Conservation (phyloP, 768 basidiomycete genomes). For the Trametes cinnabarina region DNA sequence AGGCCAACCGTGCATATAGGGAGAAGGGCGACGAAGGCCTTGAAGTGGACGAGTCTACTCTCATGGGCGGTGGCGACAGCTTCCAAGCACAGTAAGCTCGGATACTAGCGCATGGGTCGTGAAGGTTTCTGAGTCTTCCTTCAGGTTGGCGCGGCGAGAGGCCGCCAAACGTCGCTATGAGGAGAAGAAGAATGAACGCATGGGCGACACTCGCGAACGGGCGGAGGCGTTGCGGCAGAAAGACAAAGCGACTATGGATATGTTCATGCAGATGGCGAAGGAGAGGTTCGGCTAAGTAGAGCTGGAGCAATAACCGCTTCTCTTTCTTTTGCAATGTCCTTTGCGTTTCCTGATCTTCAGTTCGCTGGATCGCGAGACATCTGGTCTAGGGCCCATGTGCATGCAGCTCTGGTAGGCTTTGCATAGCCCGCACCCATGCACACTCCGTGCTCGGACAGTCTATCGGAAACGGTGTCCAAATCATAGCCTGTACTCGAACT, state of each 20-base stretch:
- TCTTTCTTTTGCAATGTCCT: neutral
- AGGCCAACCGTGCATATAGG: conserved; percentile 65
- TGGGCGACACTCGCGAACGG: conserved; percentile 56
- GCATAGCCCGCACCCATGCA: too few species aligned
- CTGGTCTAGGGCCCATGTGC: too few species aligned
- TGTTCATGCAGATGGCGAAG: conserved; percentile 93
- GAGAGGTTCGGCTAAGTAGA: conserved; percentile 68
- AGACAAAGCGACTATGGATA: conserved; percentile 92
- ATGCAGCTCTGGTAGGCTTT: too few species aligned
- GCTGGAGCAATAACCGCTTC: neutral
- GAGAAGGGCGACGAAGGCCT: conserved; percentile 72
- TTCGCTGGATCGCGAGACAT: too few species aligned
- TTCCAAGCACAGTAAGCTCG: conserved; percentile 67
- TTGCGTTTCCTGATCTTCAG: too few species aligned
- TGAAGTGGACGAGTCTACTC: conserved; percentile 74
- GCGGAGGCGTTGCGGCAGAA: conserved; percentile 65
- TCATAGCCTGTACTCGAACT: too few species aligned
- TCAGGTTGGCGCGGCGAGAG: conserved; percentile 73
- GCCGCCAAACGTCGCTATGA: conserved; percentile 62
- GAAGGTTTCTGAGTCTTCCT: neutral
- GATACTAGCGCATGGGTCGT: neutral
- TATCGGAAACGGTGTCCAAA: too few species aligned
- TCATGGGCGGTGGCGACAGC: conserved; percentile 82
- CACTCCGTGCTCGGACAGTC: too few species aligned
- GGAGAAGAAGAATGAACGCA: conserved; percentile 58